Base-by-base conservation (phyloP, 1,139 yeast genomes). In the Saccharomyces uvarum region DNA sequence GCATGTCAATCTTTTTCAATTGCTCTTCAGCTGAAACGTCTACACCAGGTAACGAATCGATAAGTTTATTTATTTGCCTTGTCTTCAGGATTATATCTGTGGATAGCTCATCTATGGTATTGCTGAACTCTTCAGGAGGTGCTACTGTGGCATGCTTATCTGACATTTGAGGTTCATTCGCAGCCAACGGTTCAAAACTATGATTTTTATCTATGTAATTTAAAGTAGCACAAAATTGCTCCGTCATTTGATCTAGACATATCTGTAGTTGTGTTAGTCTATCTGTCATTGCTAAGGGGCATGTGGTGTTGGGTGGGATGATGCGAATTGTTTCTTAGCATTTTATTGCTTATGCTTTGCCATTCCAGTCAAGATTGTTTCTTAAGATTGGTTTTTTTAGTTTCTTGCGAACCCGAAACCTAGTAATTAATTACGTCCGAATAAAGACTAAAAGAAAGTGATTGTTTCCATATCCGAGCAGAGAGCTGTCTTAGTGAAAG, bases 31-130 rank as follows among this genome's bases (percentile, higher is more conserved):
- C 88, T 2, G 91, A 82, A 0, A 87, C 90, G 13, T 95, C 97
- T 2, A 90, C 88, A 2, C 98, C 99, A 0, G 99, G 99, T 50
- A 93, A 74, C 2, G 95, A 83, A 66, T 88, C 96, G 32, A 93
- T 90, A 46, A 93, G 79, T 70, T 87, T 83, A 51, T 88, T 81
- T 16, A 91, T 88, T 68, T 93, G 99, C 61, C 95, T 79, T 3
- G 96, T 82, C 65, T 91, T 90, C 57, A 89, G 73, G 27, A 91
- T 88, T 19, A 93, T 80, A 67, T 93, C 98, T 0, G 87, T 82
- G 1, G 96, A 82, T 19, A 93, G 76, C 63, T 86, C 95, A 62
- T 83, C 83, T 47, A 86, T 74, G 9, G 87, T 83, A 50, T 78
- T 79, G 16, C 76, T 75, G 63, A 84, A 84, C 47, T 76, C 79